Percentiles rank a stretch among this genome's conserved stretches.
Conservation (phyloP, 129 eudicot genomes). For the Flaveria trinervia region DNA sequence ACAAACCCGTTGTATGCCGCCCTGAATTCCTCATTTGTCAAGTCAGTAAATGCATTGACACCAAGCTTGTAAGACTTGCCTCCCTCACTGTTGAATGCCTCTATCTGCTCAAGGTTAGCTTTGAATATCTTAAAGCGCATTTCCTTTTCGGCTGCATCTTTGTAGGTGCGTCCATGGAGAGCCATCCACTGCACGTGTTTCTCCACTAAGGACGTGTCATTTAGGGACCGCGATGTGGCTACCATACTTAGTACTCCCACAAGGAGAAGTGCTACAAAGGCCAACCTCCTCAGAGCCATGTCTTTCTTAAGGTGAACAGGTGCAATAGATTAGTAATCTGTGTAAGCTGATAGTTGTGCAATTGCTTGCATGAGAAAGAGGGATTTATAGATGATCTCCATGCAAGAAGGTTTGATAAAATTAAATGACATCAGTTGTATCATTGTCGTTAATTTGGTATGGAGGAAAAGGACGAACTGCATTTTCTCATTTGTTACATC, state of each 20-base stretch:
- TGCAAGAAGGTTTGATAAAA: no score
- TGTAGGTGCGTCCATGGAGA: slow-evolving; percentile 29
- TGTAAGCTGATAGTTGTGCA: neutral
- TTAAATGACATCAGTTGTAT: no score
- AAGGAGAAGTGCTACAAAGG: slow-evolving; percentile 16
- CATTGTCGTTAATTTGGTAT: no score
- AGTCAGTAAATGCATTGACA: slow-evolving; percentile 31
- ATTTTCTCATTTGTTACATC: no score
- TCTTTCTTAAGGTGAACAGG: neutral
- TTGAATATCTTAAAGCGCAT: slow-evolving; percentile 25
- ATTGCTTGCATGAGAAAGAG: neutral
- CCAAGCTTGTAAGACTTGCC: slow-evolving; percentile 26
- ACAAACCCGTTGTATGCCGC: slow-evolving; percentile 29
- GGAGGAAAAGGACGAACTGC: no score
- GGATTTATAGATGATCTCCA: slow-evolving; percentile 7
- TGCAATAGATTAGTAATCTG: neutral
- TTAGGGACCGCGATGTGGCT: slow-evolving; percentile 16
- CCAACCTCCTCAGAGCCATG: slow-evolving; percentile 19
- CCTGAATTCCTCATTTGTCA: slow-evolving; percentile 27
- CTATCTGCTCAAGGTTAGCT: slow-evolving; percentile 25
- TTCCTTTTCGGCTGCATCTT: slow-evolving; percentile 27
- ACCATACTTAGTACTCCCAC: slow-evolving; percentile 9
- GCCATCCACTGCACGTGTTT: slow-evolving; percentile 31
- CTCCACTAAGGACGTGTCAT: slow-evolving; percentile 11
- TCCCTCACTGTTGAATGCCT: slow-evolving; percentile 16